Evolutionary conservation across 31 red algal genomes (phyloP), one percentile per base, ranked within the genome.

Genomic region (Pterothamnion heteromorphum): DNA sequence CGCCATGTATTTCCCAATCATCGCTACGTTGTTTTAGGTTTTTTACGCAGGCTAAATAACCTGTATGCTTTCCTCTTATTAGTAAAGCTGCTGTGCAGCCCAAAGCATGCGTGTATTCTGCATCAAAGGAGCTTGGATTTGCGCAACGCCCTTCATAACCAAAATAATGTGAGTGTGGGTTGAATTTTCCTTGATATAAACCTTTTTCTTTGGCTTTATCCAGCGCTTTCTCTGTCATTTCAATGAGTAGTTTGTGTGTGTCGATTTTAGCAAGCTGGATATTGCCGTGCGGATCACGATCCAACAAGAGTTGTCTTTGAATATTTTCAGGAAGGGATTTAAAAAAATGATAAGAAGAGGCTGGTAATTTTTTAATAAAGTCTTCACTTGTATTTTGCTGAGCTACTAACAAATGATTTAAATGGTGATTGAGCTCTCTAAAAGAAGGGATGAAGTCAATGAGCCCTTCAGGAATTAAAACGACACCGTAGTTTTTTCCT

Each of bases 361-460:
- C 44, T 23, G 44, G 89, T 4, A 99, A 89, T 28, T 58, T 91
- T 22, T 51, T 82, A 0, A 92, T 82, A 57, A 93, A 44, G 24
- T 95, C 51, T 0, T 95, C 92, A 24, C 43, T 35, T 1, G 86
- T 74, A 23, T 91, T 74, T 22, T 81, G 21, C 3, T 44, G 27
- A 3, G 93, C 94, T 0, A 96, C 96, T 9, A 99, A 43, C 74
- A 97, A 90, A 74, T 99, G 96, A 80, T 99, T 99, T 14, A 99
- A 84, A 20, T 97, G 91, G 30, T 58, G 28, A 35, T 97, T 97
- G 20, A 99, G 95, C 83, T 89, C 93, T 82, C 94, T 90, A 44
- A 99, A 93, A 74, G 97, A 96, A 27, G 97, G 97, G 96, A 99
- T 99, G 74, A 99, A 99, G 91, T 99, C 97, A 22, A 99, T 95